Evolutionary conservation across 1,284 basidiomycete genomes (phyloP), one percentile per base, ranked within the genome.

Genomic region (Marasmius oreades): DNA sequence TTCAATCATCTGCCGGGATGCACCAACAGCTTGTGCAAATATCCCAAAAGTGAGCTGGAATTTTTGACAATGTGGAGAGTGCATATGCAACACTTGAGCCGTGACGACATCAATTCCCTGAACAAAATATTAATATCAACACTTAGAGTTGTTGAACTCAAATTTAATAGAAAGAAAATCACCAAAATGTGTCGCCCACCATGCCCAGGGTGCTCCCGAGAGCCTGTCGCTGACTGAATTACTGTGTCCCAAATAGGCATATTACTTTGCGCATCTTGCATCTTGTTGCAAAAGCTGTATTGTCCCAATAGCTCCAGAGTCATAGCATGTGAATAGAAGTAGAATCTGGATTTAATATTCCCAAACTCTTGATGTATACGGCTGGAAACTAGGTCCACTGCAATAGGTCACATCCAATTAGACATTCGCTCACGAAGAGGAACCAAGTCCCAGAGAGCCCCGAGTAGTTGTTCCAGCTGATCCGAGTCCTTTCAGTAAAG

Each of bases 1-100:
- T 31, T 56, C 55, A 2, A 52, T 56, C 33, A 52, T 26, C 16
- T 42, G 34, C 16, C 42, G 31, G 2, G 55, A 56, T 16, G 55
- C 55, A 18, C 55, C 55, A 1, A 18, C 52, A 3, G 34, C 33
- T 24, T 37, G 33, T n/a, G 51, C 23, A 31, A 52, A 52, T 5
- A 56, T 5, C 6, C 50, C 50, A 8, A 56, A n/a, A 14, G 18
- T 24, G 18, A 52, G 50, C 37, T 56, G 55, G n/a, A 44, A 23
- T 6, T 43, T 24, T 2, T n/a, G n/a, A 1, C 24, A 51, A 18
- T 31, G 14, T 6, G 34, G 33, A 4, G 54, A 55, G 16, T 47
- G 54, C 20, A 51, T 18, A 18, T 55, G 33, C 6, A 55, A 36
- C 2, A 50, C 54, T 33, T 55, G 54, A 10, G 31, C 46, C 6